A percentile compares a stretch with the other conserved stretches of the same genome.
These are phyloP conservation scores for Vanrija humicola DNA, from an alignment of 1,284 basidiomycete species.

Conservation along the genomic window DNA sequence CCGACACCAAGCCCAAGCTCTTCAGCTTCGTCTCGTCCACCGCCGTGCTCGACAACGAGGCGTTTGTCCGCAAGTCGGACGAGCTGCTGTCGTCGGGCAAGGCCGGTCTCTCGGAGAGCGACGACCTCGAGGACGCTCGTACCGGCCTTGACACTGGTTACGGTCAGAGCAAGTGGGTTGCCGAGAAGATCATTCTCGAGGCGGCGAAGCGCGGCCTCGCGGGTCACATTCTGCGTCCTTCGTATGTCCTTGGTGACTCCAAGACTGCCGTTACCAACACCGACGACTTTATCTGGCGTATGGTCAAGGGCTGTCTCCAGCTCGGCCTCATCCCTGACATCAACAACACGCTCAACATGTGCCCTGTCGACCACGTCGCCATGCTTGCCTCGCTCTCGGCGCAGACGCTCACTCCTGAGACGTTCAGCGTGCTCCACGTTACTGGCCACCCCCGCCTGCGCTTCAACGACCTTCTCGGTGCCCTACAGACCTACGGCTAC, in stretches of 20 bases:
- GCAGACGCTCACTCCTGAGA: slow-evolving; percentile 51
- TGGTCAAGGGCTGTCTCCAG: slow-evolving; percentile 97
- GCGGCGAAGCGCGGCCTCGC: slow-evolving; percentile 79
- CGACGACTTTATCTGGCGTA: slow-evolving; percentile 97
- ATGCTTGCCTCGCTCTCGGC: slow-evolving; percentile 72
- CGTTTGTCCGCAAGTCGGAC: slow-evolving; percentile 86
- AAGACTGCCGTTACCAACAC: slow-evolving; percentile 91
- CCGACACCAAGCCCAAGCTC: slow-evolving; percentile 67
- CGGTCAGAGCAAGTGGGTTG: slow-evolving; percentile 98
- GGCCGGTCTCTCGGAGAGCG: slow-evolving; percentile 76
- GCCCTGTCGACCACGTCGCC: slow-evolving; percentile 96
- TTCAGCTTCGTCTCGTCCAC: slow-evolving; percentile 94
- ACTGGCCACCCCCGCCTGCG: slow-evolving; percentile 81
- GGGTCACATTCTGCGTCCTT: slow-evolving; percentile 88
- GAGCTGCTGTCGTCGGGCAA: slow-evolving; percentile 54
- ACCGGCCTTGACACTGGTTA: slow-evolving; percentile 81
- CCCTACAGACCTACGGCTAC: slow-evolving; percentile 78
- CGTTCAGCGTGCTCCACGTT: slow-evolving; percentile 75
- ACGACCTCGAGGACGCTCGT: slow-evolving; percentile 85
- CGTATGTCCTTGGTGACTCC: slow-evolving; percentile 95
- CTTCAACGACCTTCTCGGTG: slow-evolving; percentile 81
- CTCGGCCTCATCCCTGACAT: slow-evolving; percentile 94
- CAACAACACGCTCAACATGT: slow-evolving; percentile 98
- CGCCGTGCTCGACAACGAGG: slow-evolving; percentile 83
- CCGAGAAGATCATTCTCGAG: slow-evolving; percentile 89